Percentiles rank a stretch among this genome's conserved stretches.
These are phyloP conservation scores for Neocallimastix lanati DNA, from an alignment of 192 early-diverging fungal genomes.

Conservation along the genomic window DNA sequence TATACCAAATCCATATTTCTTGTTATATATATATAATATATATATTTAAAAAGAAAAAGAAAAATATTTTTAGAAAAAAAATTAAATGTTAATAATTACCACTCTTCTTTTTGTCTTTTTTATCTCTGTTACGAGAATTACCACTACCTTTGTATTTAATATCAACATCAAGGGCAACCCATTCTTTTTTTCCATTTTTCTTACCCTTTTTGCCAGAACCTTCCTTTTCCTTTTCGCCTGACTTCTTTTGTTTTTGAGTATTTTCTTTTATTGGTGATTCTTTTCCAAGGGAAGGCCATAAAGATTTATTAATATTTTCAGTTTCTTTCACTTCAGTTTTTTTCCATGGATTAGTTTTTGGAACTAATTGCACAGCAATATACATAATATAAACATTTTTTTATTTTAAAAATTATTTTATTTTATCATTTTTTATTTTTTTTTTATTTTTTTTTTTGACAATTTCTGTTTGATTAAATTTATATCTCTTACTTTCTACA, in stretches of 20 bases:
- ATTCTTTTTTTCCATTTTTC: background rate
- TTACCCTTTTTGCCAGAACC: background rate
- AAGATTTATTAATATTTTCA: background rate
- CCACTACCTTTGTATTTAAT: background rate
- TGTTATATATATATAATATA: too few species aligned
- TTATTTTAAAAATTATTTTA: too few species aligned
- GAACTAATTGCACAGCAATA: too few species aligned
- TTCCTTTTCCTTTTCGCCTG: background rate
- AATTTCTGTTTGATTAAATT: too few species aligned
- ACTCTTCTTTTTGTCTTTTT: background rate
- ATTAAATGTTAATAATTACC: too few species aligned
- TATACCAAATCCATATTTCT: too few species aligned
- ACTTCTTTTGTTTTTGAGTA: background rate
- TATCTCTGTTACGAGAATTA: background rate
- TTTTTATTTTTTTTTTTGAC: too few species aligned
- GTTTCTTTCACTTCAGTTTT: background rate
- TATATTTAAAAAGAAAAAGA: too few species aligned
- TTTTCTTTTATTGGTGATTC: background rate
- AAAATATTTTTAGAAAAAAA: too few species aligned
- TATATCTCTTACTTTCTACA: background rate
- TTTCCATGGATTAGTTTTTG: background rate
- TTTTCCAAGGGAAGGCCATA: background rate
- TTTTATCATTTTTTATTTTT: too few species aligned
- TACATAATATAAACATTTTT: too few species aligned
- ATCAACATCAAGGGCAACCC: background rate